Base-by-base conservation (phyloP, 1,139 yeast genomes). In the Hansenula lynferdii region DNA sequence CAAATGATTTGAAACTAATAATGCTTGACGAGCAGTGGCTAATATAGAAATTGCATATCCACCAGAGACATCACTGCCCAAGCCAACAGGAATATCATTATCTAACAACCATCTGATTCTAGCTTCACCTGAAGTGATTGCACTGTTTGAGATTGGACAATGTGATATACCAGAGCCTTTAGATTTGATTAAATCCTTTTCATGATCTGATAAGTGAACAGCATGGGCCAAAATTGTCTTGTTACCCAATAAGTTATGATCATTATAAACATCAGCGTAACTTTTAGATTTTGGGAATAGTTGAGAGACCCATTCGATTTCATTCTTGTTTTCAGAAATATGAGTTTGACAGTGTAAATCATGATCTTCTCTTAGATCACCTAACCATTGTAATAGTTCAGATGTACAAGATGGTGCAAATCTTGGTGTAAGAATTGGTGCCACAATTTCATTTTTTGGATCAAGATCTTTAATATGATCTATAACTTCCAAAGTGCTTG, bases 51-150 rank as follows among this genome's bases (percentile, higher is more conserved):
- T 80, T 12, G 94, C 78, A 60, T 75, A 87, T 0, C 98, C 98
- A 8, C 96, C 98, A 32, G 96, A 84, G 19, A 90, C 77, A 57
- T 92, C 98, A 1, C 96, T 84, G 1, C 98, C 98, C 37, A 92
- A 69, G 8, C 94, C 76, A 16, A 90, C 92, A 44, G 86, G 84
- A 47, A 90, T 72, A 10, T 75, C 77, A 38, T 74, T 71, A 36
- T 81, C 69, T 42, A 89, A 66, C 36, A 86, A 64, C 68, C 82
- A 76, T 49, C 85, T 71, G 8, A 92, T 76, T 16, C 92, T 85
- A 6, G 96, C 94, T 58, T 87, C 94, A 11, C 98, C 98, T 18
- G 95, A 83, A 1, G 95, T 80, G 42, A 92, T 73, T 21, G 95
- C 80, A 1, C 95, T 80, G 57, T 92, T 92, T 27, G 96, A 85